Evolutionary conservation across 75 land plant species (phyloP), one percentile per base, ranked within the genome.

Genomic region (Gnetum montanum): DNA sequence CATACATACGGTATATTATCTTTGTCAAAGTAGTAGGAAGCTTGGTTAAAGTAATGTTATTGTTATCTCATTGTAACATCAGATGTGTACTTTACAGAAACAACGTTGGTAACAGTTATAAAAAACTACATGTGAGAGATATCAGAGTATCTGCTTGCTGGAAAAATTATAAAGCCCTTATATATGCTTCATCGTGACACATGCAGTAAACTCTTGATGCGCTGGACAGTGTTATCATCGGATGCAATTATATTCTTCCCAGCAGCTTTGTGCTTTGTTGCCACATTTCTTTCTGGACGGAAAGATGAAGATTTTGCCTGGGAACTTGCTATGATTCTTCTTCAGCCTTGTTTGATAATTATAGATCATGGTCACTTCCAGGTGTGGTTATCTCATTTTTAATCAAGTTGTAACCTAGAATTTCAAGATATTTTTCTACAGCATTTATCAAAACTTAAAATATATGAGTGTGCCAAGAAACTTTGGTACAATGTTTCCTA

Each of bases 341-440:
- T 93, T 18, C 88, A 85, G 40, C 98, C 98, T 38, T 75, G 82
- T 60, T 67, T 89, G 28, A 82, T 93, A 30, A 49, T 93, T 16
- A 93, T 93, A 52, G 96, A 89, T 54, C 98, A 93, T 65, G 96
- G 98, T 13, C 98, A 93, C 71, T 93, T 89, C 67, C 97, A 92
- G 88, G 97, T 87, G 34, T 15, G 16, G 7, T 65, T 40, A 30
- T 34, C n/a, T n/a, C n/a, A n/a, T n/a, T 27, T 54, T 54, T 8
- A 22, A 30, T 31, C 8, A 11, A 7, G 5, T 31, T n/a, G n/a
- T n/a, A n/a, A n/a, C n/a, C n/a, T n/a, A n/a, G n/a, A n/a, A n/a
- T n/a, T n/a, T n/a, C n/a, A n/a, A n/a, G n/a, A n/a, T 6, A 8
- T 70, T 57, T 43, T 47, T 7, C 3, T 30, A 55, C 16, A 30